A percentile compares a stretch with the other conserved stretches of the same genome.
Evolutionary conservation across 2,329 filamentous ascomycete genomes (phyloP).

Genomic region (Xylaria sp.): DNA sequence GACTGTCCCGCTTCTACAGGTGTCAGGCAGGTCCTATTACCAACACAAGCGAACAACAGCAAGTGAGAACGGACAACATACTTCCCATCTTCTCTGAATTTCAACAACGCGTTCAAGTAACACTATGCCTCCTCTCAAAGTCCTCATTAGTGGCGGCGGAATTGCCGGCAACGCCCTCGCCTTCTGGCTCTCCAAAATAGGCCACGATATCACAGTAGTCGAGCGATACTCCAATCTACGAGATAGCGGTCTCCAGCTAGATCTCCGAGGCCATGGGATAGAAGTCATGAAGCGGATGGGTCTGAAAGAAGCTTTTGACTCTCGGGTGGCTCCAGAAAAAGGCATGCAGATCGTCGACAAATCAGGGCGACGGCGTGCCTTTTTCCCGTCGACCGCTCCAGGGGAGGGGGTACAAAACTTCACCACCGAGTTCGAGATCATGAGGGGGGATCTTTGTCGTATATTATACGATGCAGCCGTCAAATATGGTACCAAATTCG

Average conservation of each 20-base stretch:
- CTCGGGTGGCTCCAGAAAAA: constrained; percentile 57
- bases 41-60: neutral
- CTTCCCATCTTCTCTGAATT: neutral
- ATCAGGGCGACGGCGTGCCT: constrained; percentile 53
- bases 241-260: constrained; percentile 62
- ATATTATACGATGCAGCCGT: constrained; percentile 55
- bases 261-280: constrained; percentile 63
- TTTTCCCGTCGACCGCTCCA: constrained; percentile 53
- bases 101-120: constrained; percentile 17
- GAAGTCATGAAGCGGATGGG: constrained; percentile 64
- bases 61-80: neutral
- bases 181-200: constrained; percentile 58
- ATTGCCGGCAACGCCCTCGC: constrained; percentile 58
- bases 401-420: constrained; percentile 50
- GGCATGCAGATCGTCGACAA: constrained; percentile 59
- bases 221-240: constrained; percentile 57
- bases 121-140: constrained; percentile 43
- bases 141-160: constrained; percentile 53
- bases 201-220: constrained; percentile 56
- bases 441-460: constrained; percentile 62
- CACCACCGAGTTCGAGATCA: constrained; percentile 64
- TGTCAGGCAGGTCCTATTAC: neutral
- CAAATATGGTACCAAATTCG: constrained; percentile 44
- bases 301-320: constrained; percentile 56
- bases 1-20: neutral